Evolutionary conservation across 2,329 filamentous ascomycete species (phyloP).

Genomic region (Fusarium concolor): DNA sequence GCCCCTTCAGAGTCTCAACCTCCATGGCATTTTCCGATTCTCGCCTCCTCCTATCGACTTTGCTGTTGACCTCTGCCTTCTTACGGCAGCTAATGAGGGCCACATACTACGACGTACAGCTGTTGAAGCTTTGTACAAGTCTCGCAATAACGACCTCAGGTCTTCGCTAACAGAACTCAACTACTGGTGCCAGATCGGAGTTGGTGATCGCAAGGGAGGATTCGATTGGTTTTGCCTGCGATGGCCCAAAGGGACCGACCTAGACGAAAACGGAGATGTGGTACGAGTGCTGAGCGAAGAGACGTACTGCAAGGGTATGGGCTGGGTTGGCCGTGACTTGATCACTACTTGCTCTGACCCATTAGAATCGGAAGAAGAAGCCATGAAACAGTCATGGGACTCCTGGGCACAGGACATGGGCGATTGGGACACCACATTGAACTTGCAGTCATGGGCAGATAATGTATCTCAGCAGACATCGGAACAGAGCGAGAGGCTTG

Average conservation of each 20-base stretch:
- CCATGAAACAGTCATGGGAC: constrained; percentile 72
- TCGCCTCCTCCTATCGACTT: constrained; percentile 72
- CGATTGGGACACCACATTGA: constrained; percentile 63
- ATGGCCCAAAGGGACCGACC: constrained; percentile 78
- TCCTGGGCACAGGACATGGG: constrained; percentile 75
- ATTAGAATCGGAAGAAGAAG: constrained; percentile 68
- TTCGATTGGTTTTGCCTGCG: constrained; percentile 89
- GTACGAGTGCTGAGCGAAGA: constrained; percentile 83
- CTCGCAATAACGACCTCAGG: constrained; percentile 78
- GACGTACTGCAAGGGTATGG: constrained; percentile 84
- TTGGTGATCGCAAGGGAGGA: constrained; percentile 89
- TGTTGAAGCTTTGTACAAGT: constrained; percentile 76
- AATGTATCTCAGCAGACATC: constrained; percentile 30
- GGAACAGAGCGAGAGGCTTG: constrained; percentile 44
- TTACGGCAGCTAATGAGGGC: constrained; percentile 89
- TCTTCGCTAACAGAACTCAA: constrained; percentile 86
- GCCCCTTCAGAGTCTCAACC: constrained; percentile 76
- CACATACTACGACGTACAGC: constrained; percentile 78
- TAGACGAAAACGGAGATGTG: constrained; percentile 73
- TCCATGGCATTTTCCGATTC: constrained; percentile 88
- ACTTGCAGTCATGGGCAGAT: constrained; percentile 55
- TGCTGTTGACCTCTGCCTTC: constrained; percentile 82
- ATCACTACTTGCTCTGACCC: constrained; percentile 51
- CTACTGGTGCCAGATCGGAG: constrained; percentile 96
- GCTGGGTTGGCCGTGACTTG: constrained; percentile 75